Base-by-base conservation (phyloP, 805 yeast genomes). In the Scheffersomyces coipomensis region DNA sequence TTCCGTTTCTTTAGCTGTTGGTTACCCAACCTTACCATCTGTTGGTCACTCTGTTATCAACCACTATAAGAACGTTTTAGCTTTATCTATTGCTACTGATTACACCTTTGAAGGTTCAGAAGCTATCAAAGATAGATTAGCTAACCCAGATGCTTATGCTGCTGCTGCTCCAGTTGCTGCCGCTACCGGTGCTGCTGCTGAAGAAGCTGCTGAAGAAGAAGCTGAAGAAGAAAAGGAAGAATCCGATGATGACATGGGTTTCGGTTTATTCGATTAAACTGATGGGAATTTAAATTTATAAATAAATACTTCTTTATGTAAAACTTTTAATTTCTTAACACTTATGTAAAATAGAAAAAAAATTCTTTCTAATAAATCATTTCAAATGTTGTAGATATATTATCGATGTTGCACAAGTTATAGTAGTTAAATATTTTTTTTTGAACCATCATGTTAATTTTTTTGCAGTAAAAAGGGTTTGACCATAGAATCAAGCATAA, bases 61-160 rank as follows among this genome's bases (percentile, higher is more conserved):
- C 96, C 84, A 87, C 83, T 93, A 93, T 95, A 93, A 93, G 95
- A 85, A 91, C 81, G 81, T 93, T 68, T 81, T 93, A 73, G 96
- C 98, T 66, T 82, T 93, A 66, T 95, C 99, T 55, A 79, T 93
- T 76, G 99, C 97, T 68, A 83, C 98, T 67, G 97, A 93, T 73
- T 93, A 90, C 88, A 86, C 97, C 68, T 93, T 85, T 80, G 97
- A 95, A 78, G 98, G 96, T 75, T 87, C 96, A 59, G 99, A 90
- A 81, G 90, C 91, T 58, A 84, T 93, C 80, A 88, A 88, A 86
- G 99, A 93, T 86, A 88, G 98, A 80, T 80, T 93, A 65, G 98
- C 96, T 73, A 91, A 93, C 95, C 99, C 99, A 73, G 98, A 93
- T 54, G 96, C 96, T 73, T 93, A 91, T 78, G 99, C 98, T 69